Conservation (phyloP, 2,329 filamentous ascomycete genomes). For the Alternaria panax region DNA sequence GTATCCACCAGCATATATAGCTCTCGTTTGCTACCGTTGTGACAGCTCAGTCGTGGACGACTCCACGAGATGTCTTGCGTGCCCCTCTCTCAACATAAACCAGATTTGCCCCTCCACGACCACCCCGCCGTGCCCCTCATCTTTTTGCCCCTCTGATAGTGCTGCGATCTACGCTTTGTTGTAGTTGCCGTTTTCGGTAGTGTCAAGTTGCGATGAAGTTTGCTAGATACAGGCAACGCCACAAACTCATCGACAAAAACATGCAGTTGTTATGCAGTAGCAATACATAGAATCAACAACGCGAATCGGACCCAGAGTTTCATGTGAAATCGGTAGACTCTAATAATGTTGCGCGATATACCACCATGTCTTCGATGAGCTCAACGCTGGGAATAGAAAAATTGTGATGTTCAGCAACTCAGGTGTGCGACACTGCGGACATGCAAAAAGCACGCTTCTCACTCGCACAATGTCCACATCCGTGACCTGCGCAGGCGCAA, state of each 20-base stretch:
- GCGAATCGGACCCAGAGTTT: too few relatives aligned
- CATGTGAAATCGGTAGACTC: background rate
- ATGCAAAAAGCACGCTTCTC: background rate
- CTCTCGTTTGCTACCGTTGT: background rate
- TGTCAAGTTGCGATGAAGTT: background rate
- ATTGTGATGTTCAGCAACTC: background rate
- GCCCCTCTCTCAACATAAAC: slow-evolving; percentile 3
- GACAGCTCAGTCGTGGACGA: background rate
- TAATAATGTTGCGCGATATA: background rate
- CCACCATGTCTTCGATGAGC: background rate
- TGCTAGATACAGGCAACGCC: background rate
- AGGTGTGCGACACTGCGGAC: background rate
- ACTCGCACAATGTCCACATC: background rate
- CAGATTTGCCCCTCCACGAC: slow-evolving; percentile 16
- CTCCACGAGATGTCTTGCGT: background rate
- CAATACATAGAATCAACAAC: background rate
- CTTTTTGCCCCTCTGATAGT: slow-evolving; percentile 29
- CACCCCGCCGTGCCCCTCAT: slow-evolving; percentile 20
- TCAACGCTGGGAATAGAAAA: background rate
- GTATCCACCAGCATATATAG: background rate
- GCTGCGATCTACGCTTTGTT: slow-evolving; percentile 12
- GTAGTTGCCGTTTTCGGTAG: background rate
- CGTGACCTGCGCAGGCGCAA: background rate
- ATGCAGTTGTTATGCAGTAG: background rate
- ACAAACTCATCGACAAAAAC: background rate